Base-by-base conservation (phyloP, 202 grass and related monocot genomes). In the Zizania palustris region DNA sequence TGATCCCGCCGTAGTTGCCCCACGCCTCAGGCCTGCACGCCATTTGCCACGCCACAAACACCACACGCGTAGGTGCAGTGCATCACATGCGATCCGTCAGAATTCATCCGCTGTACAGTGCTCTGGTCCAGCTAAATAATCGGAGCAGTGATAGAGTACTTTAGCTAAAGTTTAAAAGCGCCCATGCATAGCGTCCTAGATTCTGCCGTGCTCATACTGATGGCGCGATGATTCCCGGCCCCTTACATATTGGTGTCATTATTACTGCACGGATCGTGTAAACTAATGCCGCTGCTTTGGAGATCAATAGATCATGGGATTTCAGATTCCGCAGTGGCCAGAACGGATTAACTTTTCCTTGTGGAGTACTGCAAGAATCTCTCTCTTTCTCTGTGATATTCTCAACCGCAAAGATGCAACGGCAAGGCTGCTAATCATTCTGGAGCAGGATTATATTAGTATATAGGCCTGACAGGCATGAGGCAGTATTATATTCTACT, bases 1-100 rank as follows among this genome's bases (percentile, higher is more conserved):
- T 98, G 78, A 95, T 92, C 61, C 95, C 95, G 42, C 61, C 84
- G 1, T 87, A 11, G 66, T 98, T 92, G 36, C 86, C 95, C 95
- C 95, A 98, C 3, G 87, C 87, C 63, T 86, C 85, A 1, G 84
- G 84, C 75, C 95, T 98, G 71, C n/a, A n/a, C n/a, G n/a, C 57
- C 5, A 54, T n/a, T n/a, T 28, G 7, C 40, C 40, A 42, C 40
- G 7, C 40, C 4, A 42, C 40, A 42, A 4, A 41, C 39, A 41
- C 40, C 2, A 42, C 6, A 28, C 28, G 2, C 2, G 28, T 28
- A 28, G 28, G 28, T 28, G 28, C n/a, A n/a, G n/a, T n/a, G n/a
- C n/a, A n/a, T n/a, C n/a, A n/a, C n/a, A n/a, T n/a, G n/a, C 28
- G 0, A 28, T 28, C 28, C 28, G 28, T 28, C 28, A n/a, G n/a